A percentile compares a stretch with the other conserved stretches of the same genome.
Conservation (phyloP, 2,329 filamentous ascomycete genomes). For the Drechmeria coniospora region DNA sequence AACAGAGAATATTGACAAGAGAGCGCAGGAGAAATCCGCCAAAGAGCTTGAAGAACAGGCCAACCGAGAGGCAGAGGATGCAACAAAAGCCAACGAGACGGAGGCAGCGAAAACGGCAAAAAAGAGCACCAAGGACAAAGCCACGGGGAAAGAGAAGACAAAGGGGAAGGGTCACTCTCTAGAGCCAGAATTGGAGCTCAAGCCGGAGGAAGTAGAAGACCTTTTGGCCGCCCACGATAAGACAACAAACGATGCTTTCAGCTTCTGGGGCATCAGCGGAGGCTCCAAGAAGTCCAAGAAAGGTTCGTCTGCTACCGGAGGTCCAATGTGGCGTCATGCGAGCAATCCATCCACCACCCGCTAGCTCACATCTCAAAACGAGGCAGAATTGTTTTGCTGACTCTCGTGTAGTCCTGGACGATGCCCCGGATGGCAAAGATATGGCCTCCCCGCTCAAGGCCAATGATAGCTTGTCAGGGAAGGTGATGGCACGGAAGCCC, state of each 20-base stretch:
- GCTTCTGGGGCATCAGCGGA: conserved; percentile 37
- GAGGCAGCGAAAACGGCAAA: conserved; percentile 23
- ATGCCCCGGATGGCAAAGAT: conserved; percentile 23
- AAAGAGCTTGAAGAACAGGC: conserved; percentile 16
- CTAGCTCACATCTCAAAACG: conserved; percentile 16
- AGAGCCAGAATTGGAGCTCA: conserved; percentile 17
- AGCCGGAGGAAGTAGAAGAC: conserved; percentile 27
- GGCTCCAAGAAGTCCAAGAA: conserved; percentile 27
- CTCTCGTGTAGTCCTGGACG: conserved; percentile 31
- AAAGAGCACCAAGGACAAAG: conserved; percentile 21
- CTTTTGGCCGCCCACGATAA: conserved; percentile 19
- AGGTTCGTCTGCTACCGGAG: conserved; percentile 19
- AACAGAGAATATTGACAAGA: conserved; percentile 16
- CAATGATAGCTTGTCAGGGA: conserved; percentile 22
- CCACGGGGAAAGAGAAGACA: conserved; percentile 13
- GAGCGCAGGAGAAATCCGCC: conserved; percentile 24
- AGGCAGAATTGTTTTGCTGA: conserved; percentile 34
- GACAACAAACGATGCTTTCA: conserved; percentile 29
- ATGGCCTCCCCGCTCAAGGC: conserved; percentile 22
- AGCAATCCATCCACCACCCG: no score
- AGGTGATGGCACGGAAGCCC: conserved; percentile 28
- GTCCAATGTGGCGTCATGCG: background rate
- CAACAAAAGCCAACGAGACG: conserved; percentile 21
- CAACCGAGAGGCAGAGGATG: conserved; percentile 6
- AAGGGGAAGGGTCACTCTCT: conserved; percentile 5